Evolutionary conservation across 1,139 yeast species (phyloP), one percentile per base, ranked within the genome.

Genomic region (Geotrichum aggregatum): DNA sequence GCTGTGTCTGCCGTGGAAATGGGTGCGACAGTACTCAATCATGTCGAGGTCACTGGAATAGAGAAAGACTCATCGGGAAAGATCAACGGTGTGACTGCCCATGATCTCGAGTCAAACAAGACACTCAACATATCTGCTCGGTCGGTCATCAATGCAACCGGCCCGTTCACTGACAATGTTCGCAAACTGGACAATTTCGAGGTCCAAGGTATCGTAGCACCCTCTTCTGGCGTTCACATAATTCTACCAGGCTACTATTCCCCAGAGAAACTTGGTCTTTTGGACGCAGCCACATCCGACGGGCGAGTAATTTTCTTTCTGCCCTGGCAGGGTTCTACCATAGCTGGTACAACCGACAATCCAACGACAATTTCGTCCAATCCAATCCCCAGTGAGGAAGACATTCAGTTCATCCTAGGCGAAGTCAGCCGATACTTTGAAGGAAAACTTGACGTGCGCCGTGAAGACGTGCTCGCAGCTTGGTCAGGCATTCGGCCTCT

Each of bases 321-420:
- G 70, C 98, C 98, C 63, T 91, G 98, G 98, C 97, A 89, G 75
- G 96, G 96, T n/a, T 87, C 89, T 70, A 95, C 91, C 45, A 78
- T 91, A 64, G 96, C 96, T 56, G 98, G 98, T 69, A 91, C 98
- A 55, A 91, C 98, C 56, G 98, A 91, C 73, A 76, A 78, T 56
- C 88, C 92, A 52, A 88, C 95, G 54, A 83, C 77, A 59, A 63
- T 73, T 48, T 68, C 66, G 54, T 59, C 65, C 42, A 83, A 83
- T 71, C 98, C 98, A 50, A 76, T 81, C 52, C 96, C 98, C 40
- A 75, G 84, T 44, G 97, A 91, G 70, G 87, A 84, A 59, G 98
- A 91, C 67, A 89, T 91, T 59, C 83, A 84, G 66, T 96, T 88
- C 69, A 87, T 91, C 59, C 77, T 91, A 70, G 78, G 79, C 61